phyloP scores from a whole-genome alignment of 257 asterid genomes.

The Nicotiana noctiflora region DNA sequence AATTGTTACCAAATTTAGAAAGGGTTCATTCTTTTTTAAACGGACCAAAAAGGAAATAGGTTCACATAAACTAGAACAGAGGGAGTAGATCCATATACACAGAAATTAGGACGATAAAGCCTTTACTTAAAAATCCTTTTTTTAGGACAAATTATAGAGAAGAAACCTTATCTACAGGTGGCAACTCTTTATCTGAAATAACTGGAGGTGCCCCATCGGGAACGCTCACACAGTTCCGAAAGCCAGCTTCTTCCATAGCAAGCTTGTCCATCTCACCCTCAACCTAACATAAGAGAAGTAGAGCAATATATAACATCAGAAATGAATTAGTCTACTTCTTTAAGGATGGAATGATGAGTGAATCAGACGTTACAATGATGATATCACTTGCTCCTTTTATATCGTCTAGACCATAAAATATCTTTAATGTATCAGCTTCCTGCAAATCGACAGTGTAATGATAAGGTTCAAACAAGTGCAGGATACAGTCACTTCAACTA shows the following conservation, averaged over 20 bases:
- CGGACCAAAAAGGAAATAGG: too few relatives aligned
- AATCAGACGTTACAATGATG: slow-evolving; percentile 54
- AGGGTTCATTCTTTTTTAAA: too few relatives aligned
- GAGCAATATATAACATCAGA: slow-evolving; percentile 9
- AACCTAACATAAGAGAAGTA: slow-evolving; percentile 42
- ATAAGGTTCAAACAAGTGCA: not conserved
- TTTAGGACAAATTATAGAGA: not conserved
- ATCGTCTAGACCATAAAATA: slow-evolving; percentile 88
- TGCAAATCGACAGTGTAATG: slow-evolving; percentile 21
- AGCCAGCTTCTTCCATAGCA: slow-evolving; percentile 99
- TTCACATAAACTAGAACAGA: too few relatives aligned
- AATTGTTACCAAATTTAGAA: too few relatives aligned
- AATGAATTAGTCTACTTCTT: slow-evolving; percentile 5
- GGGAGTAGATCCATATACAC: not conserved
- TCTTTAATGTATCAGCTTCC: slow-evolving; percentile 79
- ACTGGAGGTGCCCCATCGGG: slow-evolving; percentile 95
- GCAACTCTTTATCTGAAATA: slow-evolving; percentile 65
- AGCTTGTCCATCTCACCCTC: slow-evolving; percentile 99
- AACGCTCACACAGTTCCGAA: slow-evolving; percentile 85
- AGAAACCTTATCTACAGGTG: slow-evolving; percentile 61
- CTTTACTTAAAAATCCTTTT: not conserved
- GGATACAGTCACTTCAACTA: not conserved
- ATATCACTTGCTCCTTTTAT: slow-evolving; percentile 74
- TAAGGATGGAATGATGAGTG: not conserved
- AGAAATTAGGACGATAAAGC: not conserved